Percentiles rank a stretch among this genome's conserved stretches.
Evolutionary conservation across 257 asterid species (phyloP).

Genomic region (Gentiana macrophylla): DNA sequence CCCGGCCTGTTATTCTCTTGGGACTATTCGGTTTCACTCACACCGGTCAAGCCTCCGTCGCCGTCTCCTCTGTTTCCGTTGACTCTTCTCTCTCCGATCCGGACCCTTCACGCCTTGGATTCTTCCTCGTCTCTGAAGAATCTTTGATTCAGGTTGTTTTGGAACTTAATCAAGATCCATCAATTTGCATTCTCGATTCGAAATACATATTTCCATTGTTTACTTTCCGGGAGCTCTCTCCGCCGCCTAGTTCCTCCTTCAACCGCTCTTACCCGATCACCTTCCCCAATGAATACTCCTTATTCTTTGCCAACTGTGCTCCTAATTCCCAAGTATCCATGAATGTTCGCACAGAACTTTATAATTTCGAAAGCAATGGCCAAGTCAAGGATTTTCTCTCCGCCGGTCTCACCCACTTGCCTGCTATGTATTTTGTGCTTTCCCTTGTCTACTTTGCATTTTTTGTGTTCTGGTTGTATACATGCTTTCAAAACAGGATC

Average conservation of each 20-base stretch:
- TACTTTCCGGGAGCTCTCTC: conserved; percentile 80
- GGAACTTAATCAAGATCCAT: conserved; percentile 63
- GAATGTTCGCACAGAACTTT: conserved; percentile 81
- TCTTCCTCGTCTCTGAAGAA: conserved; percentile 80
- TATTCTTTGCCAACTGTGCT: conserved; percentile 87
- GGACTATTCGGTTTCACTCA: conserved; percentile 93
- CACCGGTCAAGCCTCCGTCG: conserved; percentile 62
- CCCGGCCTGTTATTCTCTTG: conserved; percentile 81
- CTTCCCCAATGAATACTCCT: conserved; percentile 72
- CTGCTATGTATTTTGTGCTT: conserved; percentile 56
- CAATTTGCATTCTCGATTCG: conserved; percentile 81
- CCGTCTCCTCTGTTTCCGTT: conserved; percentile 71
- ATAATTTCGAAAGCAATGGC: conserved; percentile 58
- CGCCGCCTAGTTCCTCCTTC: conserved; percentile 70
- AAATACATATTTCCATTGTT: conserved; percentile 44
- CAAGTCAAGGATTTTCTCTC: conserved; percentile 62
- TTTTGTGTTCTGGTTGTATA: conserved; percentile 50
- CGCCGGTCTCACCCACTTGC: conserved; percentile 84
- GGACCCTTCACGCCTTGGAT: conserved; percentile 64
- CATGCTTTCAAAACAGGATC: conserved; percentile 37
- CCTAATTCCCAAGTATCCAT: conserved; percentile 81
- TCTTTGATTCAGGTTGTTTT: conserved; percentile 70
- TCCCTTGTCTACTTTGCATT: conserved; percentile 52
- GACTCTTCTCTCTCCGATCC: conserved; percentile 32
- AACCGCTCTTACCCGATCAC: conserved; percentile 55